Conservation (phyloP, 805 yeast species). For the Saccharomycopsis sp. region DNA sequence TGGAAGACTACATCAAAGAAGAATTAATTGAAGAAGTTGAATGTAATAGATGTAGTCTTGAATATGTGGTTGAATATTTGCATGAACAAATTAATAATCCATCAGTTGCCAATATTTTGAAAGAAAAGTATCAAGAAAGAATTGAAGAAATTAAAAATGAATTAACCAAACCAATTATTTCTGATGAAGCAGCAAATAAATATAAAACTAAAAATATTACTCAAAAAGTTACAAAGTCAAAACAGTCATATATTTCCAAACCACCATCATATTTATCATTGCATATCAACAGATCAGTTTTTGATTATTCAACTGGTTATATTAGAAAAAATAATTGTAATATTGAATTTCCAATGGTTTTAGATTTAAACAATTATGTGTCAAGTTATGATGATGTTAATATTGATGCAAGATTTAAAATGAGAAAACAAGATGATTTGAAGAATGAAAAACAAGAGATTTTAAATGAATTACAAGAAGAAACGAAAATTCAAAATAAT, state of each 20-base stretch:
- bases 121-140: slow-evolving; percentile 27
- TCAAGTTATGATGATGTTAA: slow-evolving; percentile 62
- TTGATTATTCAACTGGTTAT: slow-evolving; percentile 76
- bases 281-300: slow-evolving; percentile 88
- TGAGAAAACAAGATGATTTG: slow-evolving; percentile 45
- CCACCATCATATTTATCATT: slow-evolving; percentile 78
- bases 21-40: slow-evolving; percentile 90
- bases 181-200: slow-evolving; percentile 67
- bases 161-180: slow-evolving; percentile 55
- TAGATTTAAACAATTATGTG: slow-evolving; percentile 61
- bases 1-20: slow-evolving; percentile 60
- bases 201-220: slow-evolving; percentile 67
- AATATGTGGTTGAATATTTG: slow-evolving; percentile 45
- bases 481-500: slow-evolving; percentile 15
- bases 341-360: slow-evolving; percentile 61
- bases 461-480: slow-evolving; percentile 30
- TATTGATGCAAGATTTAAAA: slow-evolving; percentile 68
- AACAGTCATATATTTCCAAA: slow-evolving; percentile 68
- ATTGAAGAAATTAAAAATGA: slow-evolving; percentile 41
- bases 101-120: slow-evolving; percentile 19
- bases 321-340: slow-evolving; percentile 76
- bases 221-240: slow-evolving; percentile 68
- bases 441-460: slow-evolving; percentile 3
- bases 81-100: slow-evolving; percentile 26
- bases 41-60: slow-evolving; percentile 84